Percentiles rank a stretch among this genome's conserved stretches.
Conservation (phyloP, 2,329 filamentous ascomycete species). For the Talaromyces sp. region DNA sequence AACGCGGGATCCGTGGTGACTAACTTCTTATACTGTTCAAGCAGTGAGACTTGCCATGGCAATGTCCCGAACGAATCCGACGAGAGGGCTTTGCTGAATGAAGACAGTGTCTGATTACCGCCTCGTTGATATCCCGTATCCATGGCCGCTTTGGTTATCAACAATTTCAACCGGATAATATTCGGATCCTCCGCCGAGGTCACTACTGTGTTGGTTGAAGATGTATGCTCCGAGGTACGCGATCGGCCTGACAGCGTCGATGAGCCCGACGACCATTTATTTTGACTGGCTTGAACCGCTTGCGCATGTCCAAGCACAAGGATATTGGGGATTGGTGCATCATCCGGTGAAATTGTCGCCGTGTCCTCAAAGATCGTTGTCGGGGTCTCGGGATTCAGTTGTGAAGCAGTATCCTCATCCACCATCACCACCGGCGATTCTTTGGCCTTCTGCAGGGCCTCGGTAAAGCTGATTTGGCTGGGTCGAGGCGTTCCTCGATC, state of each 20-base stretch:
- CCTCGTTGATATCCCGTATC: slow-evolving; percentile 72
- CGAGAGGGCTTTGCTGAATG: slow-evolving; percentile 71
- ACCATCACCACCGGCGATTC: slow-evolving; percentile 32
- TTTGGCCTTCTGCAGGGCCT: slow-evolving; percentile 48
- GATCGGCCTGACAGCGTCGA: slow-evolving; percentile 76
- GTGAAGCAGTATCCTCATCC: slow-evolving; percentile 23
- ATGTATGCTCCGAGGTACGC: slow-evolving; percentile 52
- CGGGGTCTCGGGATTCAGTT: slow-evolving; percentile 69
- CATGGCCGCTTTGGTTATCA: slow-evolving; percentile 80
- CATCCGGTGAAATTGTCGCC: slow-evolving; percentile 75
- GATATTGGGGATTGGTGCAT: slow-evolving; percentile 77
- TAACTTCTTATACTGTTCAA: slow-evolving; percentile 75
- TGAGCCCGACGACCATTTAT: slow-evolving; percentile 70
- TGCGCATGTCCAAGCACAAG: slow-evolving; percentile 71
- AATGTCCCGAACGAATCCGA: slow-evolving; percentile 71
- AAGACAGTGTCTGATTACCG: slow-evolving; percentile 55
- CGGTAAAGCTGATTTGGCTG: slow-evolving; percentile 70
- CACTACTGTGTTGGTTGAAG: slow-evolving; percentile 41
- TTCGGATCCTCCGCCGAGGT: slow-evolving; percentile 64
- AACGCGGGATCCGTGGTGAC: slow-evolving; percentile 69
- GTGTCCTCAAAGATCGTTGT: slow-evolving; percentile 95
- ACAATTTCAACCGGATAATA: slow-evolving; percentile 67
- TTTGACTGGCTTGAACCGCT: slow-evolving; percentile 40
- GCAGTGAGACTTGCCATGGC: slow-evolving; percentile 63
- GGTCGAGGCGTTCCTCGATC: slow-evolving; percentile 81